phyloP scores from a whole-genome alignment of 108 stramenopile species.

The Mediolabrus comicus region DNA sequence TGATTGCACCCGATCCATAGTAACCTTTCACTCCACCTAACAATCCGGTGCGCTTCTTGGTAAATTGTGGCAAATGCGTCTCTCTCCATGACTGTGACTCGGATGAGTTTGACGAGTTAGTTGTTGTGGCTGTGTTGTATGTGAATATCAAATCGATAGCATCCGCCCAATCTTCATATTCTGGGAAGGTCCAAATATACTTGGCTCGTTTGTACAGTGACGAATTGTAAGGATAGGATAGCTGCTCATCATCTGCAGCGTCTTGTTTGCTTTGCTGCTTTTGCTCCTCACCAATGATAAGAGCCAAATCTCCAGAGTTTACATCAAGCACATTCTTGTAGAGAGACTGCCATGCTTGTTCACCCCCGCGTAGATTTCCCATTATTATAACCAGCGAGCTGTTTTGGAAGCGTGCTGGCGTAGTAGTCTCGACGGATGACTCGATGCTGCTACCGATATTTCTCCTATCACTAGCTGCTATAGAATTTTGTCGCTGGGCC shows the following conservation, averaged over 20 bases:
- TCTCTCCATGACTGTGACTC: slow-evolving; percentile 31
- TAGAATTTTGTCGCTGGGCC: background rate
- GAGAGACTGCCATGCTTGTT: slow-evolving; percentile 45
- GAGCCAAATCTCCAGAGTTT: slow-evolving; percentile 47
- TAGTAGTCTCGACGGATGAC: background rate
- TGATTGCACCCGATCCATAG: slow-evolving; percentile 36
- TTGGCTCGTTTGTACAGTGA: slow-evolving; percentile 35
- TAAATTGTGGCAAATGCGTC: background rate
- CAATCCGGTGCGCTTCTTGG: background rate
- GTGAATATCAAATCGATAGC: slow-evolving; percentile 53
- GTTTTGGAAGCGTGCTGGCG: background rate
- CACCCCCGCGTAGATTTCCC: slow-evolving; percentile 51
- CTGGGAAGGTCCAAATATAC: slow-evolving; percentile 31
- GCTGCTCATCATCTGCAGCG: background rate
- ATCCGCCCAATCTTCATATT: slow-evolving; percentile 52
- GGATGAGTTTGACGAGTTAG: no score
- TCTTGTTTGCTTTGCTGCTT: background rate
- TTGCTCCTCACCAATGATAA: slow-evolving; percentile 25
- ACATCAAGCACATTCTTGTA: slow-evolving; percentile 47
- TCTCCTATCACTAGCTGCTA: background rate
- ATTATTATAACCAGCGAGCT: slow-evolving; percentile 42
- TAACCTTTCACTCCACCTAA: slow-evolving; percentile 33
- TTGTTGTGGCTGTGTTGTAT: no score
- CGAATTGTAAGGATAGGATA: slow-evolving; percentile 3
- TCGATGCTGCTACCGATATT: background rate